phyloP scores from a whole-genome alignment of 768 basidiomycete species.

The Mycena galericulata region DNA sequence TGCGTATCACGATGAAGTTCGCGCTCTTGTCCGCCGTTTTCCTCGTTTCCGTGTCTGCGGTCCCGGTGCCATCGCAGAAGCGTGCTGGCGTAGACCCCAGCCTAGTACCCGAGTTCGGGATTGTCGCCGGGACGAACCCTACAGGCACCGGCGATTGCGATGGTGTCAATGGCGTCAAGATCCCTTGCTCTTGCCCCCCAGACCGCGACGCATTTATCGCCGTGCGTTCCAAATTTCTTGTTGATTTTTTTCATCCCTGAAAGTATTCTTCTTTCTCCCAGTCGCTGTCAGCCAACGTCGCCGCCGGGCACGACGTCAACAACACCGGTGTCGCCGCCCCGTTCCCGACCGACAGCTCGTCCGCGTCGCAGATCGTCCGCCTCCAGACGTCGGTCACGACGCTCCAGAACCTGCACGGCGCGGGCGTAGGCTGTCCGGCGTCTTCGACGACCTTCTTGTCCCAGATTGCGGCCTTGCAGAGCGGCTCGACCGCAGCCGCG shows the following conservation, averaged over 20 bases:
- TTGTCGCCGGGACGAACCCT: too few species aligned
- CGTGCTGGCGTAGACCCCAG: too few species aligned
- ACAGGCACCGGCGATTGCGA: too few species aligned
- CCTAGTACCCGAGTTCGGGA: too few species aligned
- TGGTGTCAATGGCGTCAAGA: constrained; percentile 48
- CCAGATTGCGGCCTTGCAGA: neutral
- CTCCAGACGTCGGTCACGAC: constrained; percentile 72
- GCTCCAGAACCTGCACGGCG: constrained; percentile 77
- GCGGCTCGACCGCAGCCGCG: neutral
- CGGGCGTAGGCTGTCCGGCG: constrained; percentile 78
- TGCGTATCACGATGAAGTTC: constrained; percentile 47
- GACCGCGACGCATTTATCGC: constrained; percentile 61
- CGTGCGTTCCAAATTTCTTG: constrained; percentile 50
- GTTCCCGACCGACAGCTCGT: constrained; percentile 72
- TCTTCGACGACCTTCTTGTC: constrained; percentile 64
- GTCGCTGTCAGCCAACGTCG: constrained; percentile 66
- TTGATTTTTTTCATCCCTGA: constrained; percentile 5
- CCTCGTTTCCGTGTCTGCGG: constrained; percentile 48
- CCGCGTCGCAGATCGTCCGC: constrained; percentile 63
- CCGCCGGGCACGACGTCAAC: constrained; percentile 72
- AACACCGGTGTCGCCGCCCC: constrained; percentile 70
- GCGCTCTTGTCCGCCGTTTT: constrained; percentile 41
- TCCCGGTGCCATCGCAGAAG: neutral
- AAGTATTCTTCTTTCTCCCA: constrained; percentile 20
- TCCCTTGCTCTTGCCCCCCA: constrained; percentile 78